Conservation (phyloP, 2,329 filamentous ascomycete genomes). For the Cercospora sojina region DNA sequence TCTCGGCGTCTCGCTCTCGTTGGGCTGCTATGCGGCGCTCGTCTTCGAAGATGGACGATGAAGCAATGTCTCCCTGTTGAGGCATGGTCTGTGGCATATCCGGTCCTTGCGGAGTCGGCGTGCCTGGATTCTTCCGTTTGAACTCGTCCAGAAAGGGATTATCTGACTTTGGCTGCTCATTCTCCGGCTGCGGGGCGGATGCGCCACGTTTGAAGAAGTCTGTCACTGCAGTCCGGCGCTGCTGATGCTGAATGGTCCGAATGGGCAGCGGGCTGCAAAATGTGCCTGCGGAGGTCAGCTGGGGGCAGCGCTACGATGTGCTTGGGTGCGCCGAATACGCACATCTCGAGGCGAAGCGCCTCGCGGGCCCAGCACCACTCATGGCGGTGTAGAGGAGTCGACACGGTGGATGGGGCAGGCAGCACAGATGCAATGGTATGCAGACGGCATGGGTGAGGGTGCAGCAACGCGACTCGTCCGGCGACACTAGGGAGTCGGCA, state of each 20-base stretch:
- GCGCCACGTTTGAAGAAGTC: slow-evolving; percentile 7
- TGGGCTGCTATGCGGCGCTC: slow-evolving; percentile 33
- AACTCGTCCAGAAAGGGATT: slow-evolving; percentile 65
- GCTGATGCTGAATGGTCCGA: slow-evolving; percentile 12
- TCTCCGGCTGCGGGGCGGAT: not conserved
- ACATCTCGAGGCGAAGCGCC: slow-evolving; percentile 63
- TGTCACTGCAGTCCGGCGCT: slow-evolving; percentile 8
- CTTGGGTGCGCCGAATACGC: slow-evolving; percentile 34
- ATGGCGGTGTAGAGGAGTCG: slow-evolving; percentile 44
- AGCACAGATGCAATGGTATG: not conserved
- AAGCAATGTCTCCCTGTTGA: slow-evolving; percentile 46
- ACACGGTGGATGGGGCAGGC: not conserved
- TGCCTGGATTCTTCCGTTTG: slow-evolving; percentile 37
- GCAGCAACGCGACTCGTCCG: not conserved
- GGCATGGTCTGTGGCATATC: slow-evolving; percentile 26
- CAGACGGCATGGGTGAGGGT: not conserved
- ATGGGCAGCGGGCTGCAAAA: slow-evolving; percentile 17
- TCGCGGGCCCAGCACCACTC: slow-evolving; percentile 64
- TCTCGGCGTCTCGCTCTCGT: not conserved
- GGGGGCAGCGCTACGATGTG: not conserved
- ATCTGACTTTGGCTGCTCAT: slow-evolving; percentile 9
- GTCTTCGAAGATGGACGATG: slow-evolving; percentile 55
- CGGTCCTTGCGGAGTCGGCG: slow-evolving; percentile 4
- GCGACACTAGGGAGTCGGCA: slow-evolving; percentile 4
- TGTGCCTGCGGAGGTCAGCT: slow-evolving; percentile 10